phyloP scores from a whole-genome alignment of 805 yeast genomes.

The Saccharomycopsis olivae region DNA sequence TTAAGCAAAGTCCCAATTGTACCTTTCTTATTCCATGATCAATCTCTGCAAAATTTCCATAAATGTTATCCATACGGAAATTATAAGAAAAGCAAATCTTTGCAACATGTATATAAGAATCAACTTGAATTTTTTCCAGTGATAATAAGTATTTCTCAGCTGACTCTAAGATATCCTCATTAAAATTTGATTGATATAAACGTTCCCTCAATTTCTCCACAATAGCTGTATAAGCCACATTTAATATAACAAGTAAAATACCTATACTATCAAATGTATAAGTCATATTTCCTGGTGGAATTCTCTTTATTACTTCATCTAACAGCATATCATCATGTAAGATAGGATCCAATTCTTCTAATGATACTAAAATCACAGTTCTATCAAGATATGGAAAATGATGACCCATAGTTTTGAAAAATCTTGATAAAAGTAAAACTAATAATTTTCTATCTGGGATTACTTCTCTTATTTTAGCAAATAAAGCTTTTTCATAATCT shows the following conservation, averaged over 20 bases:
- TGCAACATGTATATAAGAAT: conserved; percentile 10
- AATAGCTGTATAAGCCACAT: conserved; percentile 4
- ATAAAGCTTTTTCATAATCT: conserved; percentile 2
- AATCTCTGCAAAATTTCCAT: conserved; percentile 7
- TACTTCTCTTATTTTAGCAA: conserved; percentile 1
- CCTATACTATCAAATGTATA: conserved; percentile 15
- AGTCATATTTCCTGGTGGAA: conserved; percentile 1
- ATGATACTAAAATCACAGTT: not conserved
- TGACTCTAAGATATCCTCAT: conserved; percentile 1
- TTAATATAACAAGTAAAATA: conserved; percentile 7
- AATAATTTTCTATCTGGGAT: conserved; percentile 11
- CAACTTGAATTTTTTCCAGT: not conserved
- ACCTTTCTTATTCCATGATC: conserved; percentile 13
- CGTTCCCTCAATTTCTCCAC: conserved; percentile 10
- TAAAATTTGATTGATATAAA: conserved; percentile 7
- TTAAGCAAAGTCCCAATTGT: conserved; percentile 13
- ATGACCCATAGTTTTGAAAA: conserved; percentile 11
- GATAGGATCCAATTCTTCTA: conserved; percentile 2
- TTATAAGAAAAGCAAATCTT: conserved; percentile 13
- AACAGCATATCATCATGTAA: not conserved
- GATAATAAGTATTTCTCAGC: conserved; percentile 9
- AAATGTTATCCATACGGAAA: conserved; percentile 11
- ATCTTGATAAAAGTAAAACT: conserved; percentile 9
- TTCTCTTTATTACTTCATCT: not conserved
- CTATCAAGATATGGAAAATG: conserved; percentile 12